Evolutionary conservation across 2,329 filamentous ascomycete species (phyloP).

Genomic region (Nothopassalora personata): DNA sequence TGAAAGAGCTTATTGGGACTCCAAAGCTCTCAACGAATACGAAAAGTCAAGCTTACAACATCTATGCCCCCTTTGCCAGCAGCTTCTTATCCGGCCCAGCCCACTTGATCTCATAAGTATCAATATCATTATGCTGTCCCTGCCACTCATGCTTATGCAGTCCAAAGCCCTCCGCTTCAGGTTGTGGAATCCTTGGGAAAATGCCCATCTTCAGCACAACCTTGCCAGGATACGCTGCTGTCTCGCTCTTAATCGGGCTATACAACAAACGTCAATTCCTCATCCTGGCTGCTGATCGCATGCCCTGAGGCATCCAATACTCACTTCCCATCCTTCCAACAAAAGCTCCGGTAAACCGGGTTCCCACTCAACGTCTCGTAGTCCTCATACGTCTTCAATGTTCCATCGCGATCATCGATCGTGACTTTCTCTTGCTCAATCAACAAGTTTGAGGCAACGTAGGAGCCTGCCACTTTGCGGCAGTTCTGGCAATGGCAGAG

Average conservation of each 20-base stretch:
- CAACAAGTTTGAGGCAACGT: conserved; percentile 37
- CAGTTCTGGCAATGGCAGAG: conserved; percentile 51
- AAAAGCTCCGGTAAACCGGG: conserved; percentile 43
- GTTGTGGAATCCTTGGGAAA: conserved; percentile 44
- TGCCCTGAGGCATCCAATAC: conserved; percentile 15
- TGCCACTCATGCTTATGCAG: conserved; percentile 43
- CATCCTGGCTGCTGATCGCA: no score
- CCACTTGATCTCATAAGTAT: conserved; percentile 38
- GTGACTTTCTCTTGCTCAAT: conserved; percentile 44
- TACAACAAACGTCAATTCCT: conserved; percentile 3
- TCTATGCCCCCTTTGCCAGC: conserved; percentile 10
- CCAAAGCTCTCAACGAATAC: not conserved
- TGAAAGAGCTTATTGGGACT: not conserved
- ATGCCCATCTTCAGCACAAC: conserved; percentile 49
- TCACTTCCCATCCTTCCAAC: conserved; percentile 42
- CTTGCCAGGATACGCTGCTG: conserved; percentile 38
- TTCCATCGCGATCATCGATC: conserved; percentile 42
- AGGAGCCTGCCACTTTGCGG: conserved; percentile 45
- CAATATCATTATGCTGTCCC: conserved; percentile 34
- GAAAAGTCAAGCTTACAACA: not conserved
- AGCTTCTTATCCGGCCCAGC: conserved; percentile 36
- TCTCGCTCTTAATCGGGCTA: conserved; percentile 46
- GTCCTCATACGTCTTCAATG: conserved; percentile 44
- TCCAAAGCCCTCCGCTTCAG: conserved; percentile 44
- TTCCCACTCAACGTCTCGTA: conserved; percentile 44